Evolutionary conservation across 306 rosid species (phyloP).

Genomic region (Leucaena leucocephala): DNA sequence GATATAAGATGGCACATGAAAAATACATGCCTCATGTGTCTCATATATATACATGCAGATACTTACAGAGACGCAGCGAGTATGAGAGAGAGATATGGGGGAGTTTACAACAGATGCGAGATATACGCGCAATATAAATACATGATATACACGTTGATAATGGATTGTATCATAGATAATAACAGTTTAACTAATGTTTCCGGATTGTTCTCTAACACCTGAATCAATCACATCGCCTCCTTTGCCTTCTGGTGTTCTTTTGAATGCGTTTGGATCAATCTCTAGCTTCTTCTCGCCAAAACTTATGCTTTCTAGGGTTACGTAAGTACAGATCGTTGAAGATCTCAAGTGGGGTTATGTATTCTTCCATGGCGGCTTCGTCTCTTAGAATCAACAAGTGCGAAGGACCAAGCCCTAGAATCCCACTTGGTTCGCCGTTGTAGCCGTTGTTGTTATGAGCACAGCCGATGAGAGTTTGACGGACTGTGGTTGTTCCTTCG

Average conservation of each 20-base stretch:
- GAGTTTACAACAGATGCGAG: no score
- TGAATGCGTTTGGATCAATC: neutral
- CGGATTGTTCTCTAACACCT: no score
- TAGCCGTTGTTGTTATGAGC: neutral
- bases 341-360: conserved; percentile 12
- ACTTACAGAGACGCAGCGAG: no score
- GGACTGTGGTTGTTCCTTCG: conserved; percentile 11
- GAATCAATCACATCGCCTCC: conserved; percentile 37
- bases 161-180: no score
- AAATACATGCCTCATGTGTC: no score
- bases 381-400: conserved; percentile 15
- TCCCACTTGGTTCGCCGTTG: conserved; percentile 19
- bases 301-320: conserved; percentile 24
- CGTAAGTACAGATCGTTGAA: conserved; percentile 4
- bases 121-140: no score
- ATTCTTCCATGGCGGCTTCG: conserved; percentile 20
- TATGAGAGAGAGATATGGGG: no score
- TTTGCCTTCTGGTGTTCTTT: neutral
- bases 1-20: no score
- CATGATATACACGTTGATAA: no score
- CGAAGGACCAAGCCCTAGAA: conserved; percentile 33
- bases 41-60: no score
- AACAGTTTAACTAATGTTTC: no score
- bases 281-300: conserved; percentile 23
- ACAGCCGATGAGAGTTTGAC: conserved; percentile 2